Conservation (phyloP, 1,284 basidiomycete genomes). For the Bondarzewia mesenterica region DNA sequence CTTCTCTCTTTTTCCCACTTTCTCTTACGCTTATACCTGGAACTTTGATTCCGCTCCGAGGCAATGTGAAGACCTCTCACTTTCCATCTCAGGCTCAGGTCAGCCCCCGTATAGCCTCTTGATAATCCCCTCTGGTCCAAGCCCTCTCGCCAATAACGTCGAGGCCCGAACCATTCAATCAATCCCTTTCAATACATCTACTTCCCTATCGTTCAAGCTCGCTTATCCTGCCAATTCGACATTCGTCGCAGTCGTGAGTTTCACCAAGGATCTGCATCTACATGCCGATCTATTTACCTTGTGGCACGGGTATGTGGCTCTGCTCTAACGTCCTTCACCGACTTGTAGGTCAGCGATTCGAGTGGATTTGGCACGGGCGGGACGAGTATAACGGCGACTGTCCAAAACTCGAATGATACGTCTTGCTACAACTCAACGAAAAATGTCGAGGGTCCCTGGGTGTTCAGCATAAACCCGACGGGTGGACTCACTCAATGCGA, state of each 20-base stretch:
- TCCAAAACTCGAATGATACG: constrained; percentile 40
- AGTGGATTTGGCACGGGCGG: constrained; percentile 67
- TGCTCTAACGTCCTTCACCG: background rate
- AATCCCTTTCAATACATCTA: constrained; percentile 38
- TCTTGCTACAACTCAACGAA: constrained; percentile 50
- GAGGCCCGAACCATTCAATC: constrained; percentile 60
- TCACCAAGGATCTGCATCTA: no score
- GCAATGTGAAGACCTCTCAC: constrained; percentile 56
- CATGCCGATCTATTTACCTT: no score
- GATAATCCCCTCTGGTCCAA: constrained; percentile 57
- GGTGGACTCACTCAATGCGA: constrained; percentile 58
- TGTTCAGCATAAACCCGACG: constrained; percentile 50
- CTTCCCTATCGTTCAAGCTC: constrained; percentile 46
- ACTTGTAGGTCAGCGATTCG: constrained; percentile 56
- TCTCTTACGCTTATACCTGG: constrained; percentile 46
- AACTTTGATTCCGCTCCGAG: constrained; percentile 44
- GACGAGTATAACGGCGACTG: constrained; percentile 55
- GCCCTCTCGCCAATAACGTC: constrained; percentile 46
- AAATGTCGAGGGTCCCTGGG: constrained; percentile 44
- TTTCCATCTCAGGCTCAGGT: constrained; percentile 46
- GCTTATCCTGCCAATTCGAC: constrained; percentile 60
- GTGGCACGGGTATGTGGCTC: background rate
- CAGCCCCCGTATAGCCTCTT: constrained; percentile 57
- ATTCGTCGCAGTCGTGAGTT: constrained; percentile 68
- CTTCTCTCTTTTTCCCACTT: constrained; percentile 23